A percentile compares a stretch with the other conserved stretches of the same genome.
These are phyloP conservation scores for Lactarius hatsudake DNA, from an alignment of 768 basidiomycete species.

Conservation along the genomic window DNA sequence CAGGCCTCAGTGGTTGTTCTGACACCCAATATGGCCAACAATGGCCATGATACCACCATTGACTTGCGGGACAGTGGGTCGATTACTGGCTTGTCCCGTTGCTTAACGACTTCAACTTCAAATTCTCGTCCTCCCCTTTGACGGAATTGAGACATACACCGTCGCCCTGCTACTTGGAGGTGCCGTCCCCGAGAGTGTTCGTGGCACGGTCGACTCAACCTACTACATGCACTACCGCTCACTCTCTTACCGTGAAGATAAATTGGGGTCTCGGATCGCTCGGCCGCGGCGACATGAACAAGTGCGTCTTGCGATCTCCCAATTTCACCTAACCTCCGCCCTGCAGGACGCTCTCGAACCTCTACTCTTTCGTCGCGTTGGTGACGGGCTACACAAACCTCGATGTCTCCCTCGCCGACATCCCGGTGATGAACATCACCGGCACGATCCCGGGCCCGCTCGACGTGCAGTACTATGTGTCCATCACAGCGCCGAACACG, in stretches of 20 bases:
- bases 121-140: conserved; percentile 55
- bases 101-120: conserved; percentile 52
- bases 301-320: conserved; percentile 30
- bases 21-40: conserved; percentile 35
- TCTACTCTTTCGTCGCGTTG: conserved; percentile 48
- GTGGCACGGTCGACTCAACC: conserved; percentile 47
- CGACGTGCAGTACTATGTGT: conserved; percentile 39
- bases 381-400: conserved; percentile 46
- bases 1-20: no score
- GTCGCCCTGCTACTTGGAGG: conserved; percentile 44
- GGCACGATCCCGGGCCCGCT: conserved; percentile 44
- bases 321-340: neutral
- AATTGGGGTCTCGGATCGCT: conserved; percentile 64
- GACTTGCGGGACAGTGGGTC: conserved; percentile 46
- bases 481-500: conserved; percentile 41
- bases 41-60: conserved; percentile 59
- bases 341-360: conserved; percentile 42
- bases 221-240: conserved; percentile 63
- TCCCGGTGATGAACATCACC: conserved; percentile 43
- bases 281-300: conserved; percentile 57
- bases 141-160: conserved; percentile 49
- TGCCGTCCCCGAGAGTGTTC: conserved; percentile 42
- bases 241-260: conserved; percentile 52
- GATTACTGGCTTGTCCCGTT: conserved; percentile 49
- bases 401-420: conserved; percentile 29